These are phyloP conservation scores for Pyrenophora tritici-repentis DNA, from an alignment of 2,329 filamentous ascomycete genomes.

Conservation along the genomic window DNA sequence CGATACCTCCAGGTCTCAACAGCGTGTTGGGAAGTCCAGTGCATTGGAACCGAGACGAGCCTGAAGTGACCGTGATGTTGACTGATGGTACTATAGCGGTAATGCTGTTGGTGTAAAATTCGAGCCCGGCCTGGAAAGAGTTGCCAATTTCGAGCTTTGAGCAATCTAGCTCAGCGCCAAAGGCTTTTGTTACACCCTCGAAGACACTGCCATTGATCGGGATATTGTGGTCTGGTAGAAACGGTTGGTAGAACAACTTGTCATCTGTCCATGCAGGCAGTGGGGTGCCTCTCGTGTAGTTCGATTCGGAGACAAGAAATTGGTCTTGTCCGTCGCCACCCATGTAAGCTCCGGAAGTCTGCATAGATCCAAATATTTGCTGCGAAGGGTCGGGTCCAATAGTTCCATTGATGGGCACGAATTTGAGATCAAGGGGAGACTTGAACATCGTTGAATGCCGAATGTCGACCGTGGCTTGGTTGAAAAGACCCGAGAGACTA, in stretches of 20 bases:
- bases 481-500: conserved; percentile 58
- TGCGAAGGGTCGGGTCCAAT: conserved; percentile 10
- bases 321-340: conserved; percentile 43
- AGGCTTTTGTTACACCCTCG: no score
- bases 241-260: conserved; percentile 17
- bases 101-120: no score
- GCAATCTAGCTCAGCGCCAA: no score
- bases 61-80: no score
- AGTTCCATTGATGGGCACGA: conserved; percentile 35
- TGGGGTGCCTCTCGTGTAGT: conserved; percentile 50
- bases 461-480: conserved; percentile 36
- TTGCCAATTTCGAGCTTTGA: no score
- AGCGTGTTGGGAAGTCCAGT: no score
- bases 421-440: conserved; percentile 19
- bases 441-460: conserved; percentile 4
- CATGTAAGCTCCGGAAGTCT: conserved; percentile 30
- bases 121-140: no score
- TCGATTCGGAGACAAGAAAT: conserved; percentile 54
- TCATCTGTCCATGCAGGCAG: conserved; percentile 59
- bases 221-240: no score
- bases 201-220: no score
- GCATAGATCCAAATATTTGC: background rate
- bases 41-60: no score
- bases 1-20: no score
- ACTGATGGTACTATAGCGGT: no score